Evolutionary conservation across 345 rosid species (phyloP).

Genomic region (Rhizophora mangle): DNA sequence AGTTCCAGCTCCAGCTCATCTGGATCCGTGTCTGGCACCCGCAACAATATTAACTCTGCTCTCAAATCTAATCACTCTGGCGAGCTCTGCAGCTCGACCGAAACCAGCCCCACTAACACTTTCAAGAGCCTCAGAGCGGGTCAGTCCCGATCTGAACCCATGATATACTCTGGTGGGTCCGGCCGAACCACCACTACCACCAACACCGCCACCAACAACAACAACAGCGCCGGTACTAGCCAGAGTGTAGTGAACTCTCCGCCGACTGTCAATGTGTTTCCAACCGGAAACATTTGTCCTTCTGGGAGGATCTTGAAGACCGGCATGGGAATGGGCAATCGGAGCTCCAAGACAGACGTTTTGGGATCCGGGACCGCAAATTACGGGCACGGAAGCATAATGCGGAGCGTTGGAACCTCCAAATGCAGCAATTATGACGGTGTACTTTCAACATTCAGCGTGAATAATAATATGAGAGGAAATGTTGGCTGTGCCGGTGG

Average conservation of each 20-base stretch:
- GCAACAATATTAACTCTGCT: conserved; percentile 26
- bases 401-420: conserved; percentile 47
- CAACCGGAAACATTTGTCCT: conserved; percentile 83
- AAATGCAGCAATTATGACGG: conserved; percentile 8
- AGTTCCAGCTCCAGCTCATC: conserved; percentile 84
- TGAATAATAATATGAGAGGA: conserved; percentile 2
- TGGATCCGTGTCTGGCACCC: conserved; percentile 64
- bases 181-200: background rate
- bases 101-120: conserved; percentile 48
- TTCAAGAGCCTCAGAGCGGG: conserved; percentile 32
- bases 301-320: conserved; percentile 72
- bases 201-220: too few relatives aligned
- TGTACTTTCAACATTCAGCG: conserved; percentile 1
- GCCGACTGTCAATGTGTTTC: conserved; percentile 45
- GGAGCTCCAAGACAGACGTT: conserved; percentile 52
- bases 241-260: conserved; percentile 52
- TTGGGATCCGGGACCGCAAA: conserved; percentile 72
- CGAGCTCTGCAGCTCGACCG: conserved; percentile 51
- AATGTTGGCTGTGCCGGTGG: background rate
- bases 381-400: conserved; percentile 88
- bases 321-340: conserved; percentile 44
- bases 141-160: conserved; percentile 46
- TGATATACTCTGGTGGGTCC: conserved; percentile 44
- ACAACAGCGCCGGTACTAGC: background rate
- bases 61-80: conserved; percentile 58